Base-by-base conservation (phyloP, 2,329 filamentous ascomycete genomes). In the Pseudophaeomoniella oleicola region DNA sequence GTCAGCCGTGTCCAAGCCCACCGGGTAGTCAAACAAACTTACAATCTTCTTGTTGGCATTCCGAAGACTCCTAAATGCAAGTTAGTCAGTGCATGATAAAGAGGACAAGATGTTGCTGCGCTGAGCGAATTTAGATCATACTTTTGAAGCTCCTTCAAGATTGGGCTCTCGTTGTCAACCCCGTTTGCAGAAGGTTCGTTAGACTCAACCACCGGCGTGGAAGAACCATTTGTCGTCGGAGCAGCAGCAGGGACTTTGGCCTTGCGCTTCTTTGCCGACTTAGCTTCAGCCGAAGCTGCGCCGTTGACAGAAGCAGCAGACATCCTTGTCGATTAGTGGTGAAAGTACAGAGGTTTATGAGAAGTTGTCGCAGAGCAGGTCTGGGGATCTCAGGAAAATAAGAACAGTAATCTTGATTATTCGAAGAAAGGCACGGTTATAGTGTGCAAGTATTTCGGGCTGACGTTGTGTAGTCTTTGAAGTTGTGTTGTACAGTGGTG, bases 41-140 rank as follows among this genome's bases (percentile, higher is more conserved):
- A 93, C 84, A 51, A 96, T 78, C 65, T 94, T 94, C 73, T 94
- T 96, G 67, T 78, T 81, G 52, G 90, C 66, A 59, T 90, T 93
- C 54, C 88, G 86, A 50, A 94, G 82, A 59, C 75, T 85, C 70
- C 22, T 27, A 27, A n/a, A 27, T n/a, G n/a, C n/a, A n/a, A n/a
- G n/a, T n/a, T n/a, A n/a, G n/a, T n/a, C n/a, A n/a, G n/a, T n/a
- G n/a, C n/a, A 86, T 94, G 42, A 40, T 6, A 44, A 16, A 41
- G 15, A 38, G 38, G 13, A 31, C 41, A 40, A 36, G 37, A 48
- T 5, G 12, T 39, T 11, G 16, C 19, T n/a, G 27, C 13, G 5
- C 11, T 35, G 11, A 12, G 2, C 27, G 11, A 18, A n/a, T 51
- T 34, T 22, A 30, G 19, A 19, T 55, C 77, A 55, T 65, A 94